Evolutionary conservation across 129 eudicot species (phyloP), one percentile per base, ranked within the genome.

Genomic region (Solidago caesia): DNA sequence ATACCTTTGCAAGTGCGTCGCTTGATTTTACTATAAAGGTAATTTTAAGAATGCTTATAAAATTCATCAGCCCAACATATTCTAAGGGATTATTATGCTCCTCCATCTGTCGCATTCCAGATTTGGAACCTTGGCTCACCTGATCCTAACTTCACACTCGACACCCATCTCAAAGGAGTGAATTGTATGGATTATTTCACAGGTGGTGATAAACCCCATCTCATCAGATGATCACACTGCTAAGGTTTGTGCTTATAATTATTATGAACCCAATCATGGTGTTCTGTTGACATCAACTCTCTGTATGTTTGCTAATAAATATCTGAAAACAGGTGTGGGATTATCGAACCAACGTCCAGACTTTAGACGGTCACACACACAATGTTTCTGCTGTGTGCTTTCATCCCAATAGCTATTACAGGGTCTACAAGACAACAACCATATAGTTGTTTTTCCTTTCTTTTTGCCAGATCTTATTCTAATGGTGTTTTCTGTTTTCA

Each of bases 11-110:
- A 6, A 91, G 96, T 87, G 99, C 99, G n/a, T 94, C 99, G 10
- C 99, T 94, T 80, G 99, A 94, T 75, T 91, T 97, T 75, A 88
- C 99, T 43, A 85, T 94, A 67, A 94, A 94, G 96, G 99, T 94
- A 88, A 58, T 72, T 15, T 70, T 65, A 16, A 52, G 64, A 48
- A 71, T 10, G 29, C 12, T 27, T 55, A 49, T 44, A 21, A 56
- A 71, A 75, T 66, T 43, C 14, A 45, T 66, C 64, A 67, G 8
- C n/a, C 56, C 27, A 62, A 27, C 61, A 49, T 16, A 48, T 12
- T 46, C 48, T 59, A 56, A 56, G 8, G 60, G 62, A 58, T 45
- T 53, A 14, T 62, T 26, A 57, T 73, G 63, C 21, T 9, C 61
- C 73, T 49, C 15, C 66, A 52, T 72, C 21, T 26, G 45, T 51